Evolutionary conservation across 73 alveolate genomes (phyloP), one percentile per base, ranked within the genome.

Genomic region (Symbiodinium pilosum): DNA sequence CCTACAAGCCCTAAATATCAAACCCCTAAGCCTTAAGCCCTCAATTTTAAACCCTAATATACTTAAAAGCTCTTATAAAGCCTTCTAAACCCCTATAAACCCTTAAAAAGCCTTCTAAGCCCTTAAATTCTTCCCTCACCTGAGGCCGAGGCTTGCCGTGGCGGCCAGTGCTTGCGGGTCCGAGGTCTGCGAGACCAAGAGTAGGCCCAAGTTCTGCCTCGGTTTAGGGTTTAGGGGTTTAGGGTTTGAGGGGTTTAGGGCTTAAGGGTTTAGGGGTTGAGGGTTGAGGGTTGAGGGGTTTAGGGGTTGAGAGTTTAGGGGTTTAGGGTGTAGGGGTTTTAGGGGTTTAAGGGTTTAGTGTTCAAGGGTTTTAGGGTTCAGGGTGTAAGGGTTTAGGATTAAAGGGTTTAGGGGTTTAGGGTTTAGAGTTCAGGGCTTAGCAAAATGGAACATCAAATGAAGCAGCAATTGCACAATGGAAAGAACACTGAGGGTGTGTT

Each of bases 111-210:
- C n/a, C n/a, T n/a, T n/a, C n/a, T n/a, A n/a, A n/a, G n/a, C n/a
- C n/a, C n/a, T n/a, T 69, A 56, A 89, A 44, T 42, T 40, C 32
- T 30, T 32, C 75, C 21, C 44, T 51, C 38, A 24, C 47, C 95
- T 87, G 71, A 89, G 43, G 87, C n/a, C n/a, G n/a, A 64, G 43
- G 43, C 30, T 36, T 11, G 97, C 97, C 40, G 40, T 88, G 3
- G 54, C 38, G 42, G 32, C 54, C 52, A 91, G 77, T 6, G 97
- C 87, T 32, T 4, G 20, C 1, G 75, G 56, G 9, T 91, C 87
- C 39, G 43, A 32, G 41, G 97, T 91, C 26, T 91, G 97, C 32
- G 52, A 4, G 20, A 86, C 77, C 34, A 83, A 44, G 32, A 91
- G 41, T 14, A 91, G 41, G 5, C 56, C 97, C 87, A 91, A 26